Conservation (phyloP, 202 grass and related monocot species). For the Schoenoplectus tabernaemontani region DNA sequence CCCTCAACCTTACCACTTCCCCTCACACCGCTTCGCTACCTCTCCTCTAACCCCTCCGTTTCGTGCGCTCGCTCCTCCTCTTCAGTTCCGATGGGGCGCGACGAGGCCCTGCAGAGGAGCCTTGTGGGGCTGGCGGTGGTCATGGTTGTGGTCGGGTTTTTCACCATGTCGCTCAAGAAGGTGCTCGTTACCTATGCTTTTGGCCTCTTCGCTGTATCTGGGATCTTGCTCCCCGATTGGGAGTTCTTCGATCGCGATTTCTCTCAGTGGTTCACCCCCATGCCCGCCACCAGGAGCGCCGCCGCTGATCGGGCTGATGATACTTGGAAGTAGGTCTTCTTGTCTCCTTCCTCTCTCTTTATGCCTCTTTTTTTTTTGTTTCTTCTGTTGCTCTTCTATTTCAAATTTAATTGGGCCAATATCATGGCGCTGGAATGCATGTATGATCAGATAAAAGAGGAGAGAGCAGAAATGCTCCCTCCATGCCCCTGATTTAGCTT, state of each 20-base stretch:
- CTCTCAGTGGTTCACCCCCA: slow-evolving; percentile 83
- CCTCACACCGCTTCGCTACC: neutral
- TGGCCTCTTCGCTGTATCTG: slow-evolving; percentile 68
- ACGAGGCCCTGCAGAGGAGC: slow-evolving; percentile 73
- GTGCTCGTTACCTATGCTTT: slow-evolving; percentile 66
- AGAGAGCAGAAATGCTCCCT: no score
- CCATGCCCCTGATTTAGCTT: no score
- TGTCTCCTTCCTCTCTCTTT: no score
- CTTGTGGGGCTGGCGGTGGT: slow-evolving; percentile 62
- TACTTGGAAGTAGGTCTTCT: slow-evolving; percentile 45
- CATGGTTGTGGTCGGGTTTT: slow-evolving; percentile 44
- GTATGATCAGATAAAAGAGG: no score
- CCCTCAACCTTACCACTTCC: no score
- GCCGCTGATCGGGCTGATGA: slow-evolving; percentile 51
- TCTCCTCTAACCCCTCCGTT: neutral
- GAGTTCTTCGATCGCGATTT: slow-evolving; percentile 98
- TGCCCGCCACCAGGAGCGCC: slow-evolving; percentile 50
- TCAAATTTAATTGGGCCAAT: neutral
- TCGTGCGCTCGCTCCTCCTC: neutral
- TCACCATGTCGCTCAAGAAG: slow-evolving; percentile 70
- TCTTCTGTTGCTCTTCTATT: neutral
- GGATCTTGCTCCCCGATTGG: slow-evolving; percentile 91
- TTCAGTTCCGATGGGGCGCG: slow-evolving; percentile 46
- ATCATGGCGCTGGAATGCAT: neutral
- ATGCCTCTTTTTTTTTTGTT: neutral